Percentiles rank a stretch among this genome's conserved stretches.
phyloP scores from a whole-genome alignment of 495 filamentous ascomycete genomes.

The Friedmanniomyces simplex region DNA sequence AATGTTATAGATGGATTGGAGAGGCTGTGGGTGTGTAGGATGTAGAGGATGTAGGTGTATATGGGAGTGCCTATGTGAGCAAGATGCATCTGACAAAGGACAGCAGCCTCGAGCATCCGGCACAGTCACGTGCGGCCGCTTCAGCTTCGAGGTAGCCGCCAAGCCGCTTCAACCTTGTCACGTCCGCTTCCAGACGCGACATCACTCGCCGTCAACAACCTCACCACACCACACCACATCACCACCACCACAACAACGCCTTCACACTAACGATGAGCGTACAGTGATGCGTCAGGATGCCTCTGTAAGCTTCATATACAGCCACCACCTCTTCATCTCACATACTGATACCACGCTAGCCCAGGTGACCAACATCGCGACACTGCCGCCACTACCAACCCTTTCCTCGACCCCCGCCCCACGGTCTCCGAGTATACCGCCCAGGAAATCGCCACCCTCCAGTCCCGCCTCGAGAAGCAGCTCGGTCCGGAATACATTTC shows the following conservation, averaged over 20 bases:
- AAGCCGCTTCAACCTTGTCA: neutral
- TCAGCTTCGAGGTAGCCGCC: neutral
- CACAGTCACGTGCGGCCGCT: neutral
- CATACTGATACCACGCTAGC: neutral
- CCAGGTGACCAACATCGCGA: constrained; percentile 57
- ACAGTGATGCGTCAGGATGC: constrained; percentile 13
- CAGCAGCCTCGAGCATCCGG: neutral
- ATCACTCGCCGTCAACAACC: neutral
- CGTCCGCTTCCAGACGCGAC: neutral
- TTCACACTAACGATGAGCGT: neutral
- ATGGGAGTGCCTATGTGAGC: neutral
- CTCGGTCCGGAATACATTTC: constrained; percentile 97
- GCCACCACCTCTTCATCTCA: neutral
- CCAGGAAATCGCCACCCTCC: constrained; percentile 78
- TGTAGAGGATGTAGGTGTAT: too few relatives aligned
- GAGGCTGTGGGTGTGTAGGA: too few relatives aligned
- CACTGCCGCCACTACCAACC: constrained; percentile 47
- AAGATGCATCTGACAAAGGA: constrained; percentile 2
- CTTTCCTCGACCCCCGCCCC: constrained; percentile 61
- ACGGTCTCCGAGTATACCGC: constrained; percentile 73
- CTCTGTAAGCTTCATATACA: constrained; percentile 11
- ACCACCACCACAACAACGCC: neutral
- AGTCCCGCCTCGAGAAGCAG: constrained; percentile 77
- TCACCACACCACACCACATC: neutral
- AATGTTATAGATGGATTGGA: too few relatives aligned